Evolutionary conservation across 805 yeast genomes (phyloP).

Genomic region (Candida sithepensis): DNA sequence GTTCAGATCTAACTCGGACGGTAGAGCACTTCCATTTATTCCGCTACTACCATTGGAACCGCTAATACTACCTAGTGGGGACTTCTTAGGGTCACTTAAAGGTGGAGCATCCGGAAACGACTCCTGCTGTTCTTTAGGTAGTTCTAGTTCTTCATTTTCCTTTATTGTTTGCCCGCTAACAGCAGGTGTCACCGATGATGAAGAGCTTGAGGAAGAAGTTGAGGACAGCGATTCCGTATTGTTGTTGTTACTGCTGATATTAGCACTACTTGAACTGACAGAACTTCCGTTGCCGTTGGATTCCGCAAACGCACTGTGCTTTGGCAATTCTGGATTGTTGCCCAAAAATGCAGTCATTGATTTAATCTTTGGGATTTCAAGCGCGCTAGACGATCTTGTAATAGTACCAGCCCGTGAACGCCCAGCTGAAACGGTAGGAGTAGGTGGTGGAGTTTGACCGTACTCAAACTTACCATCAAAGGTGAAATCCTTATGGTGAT

Average conservation of each 20-base stretch:
- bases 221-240: neutral
- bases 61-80: neutral
- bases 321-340: neutral
- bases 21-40: neutral
- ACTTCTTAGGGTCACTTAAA: neutral
- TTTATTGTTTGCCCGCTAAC: neutral
- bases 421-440: neutral
- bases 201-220: neutral
- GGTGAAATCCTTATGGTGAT: constrained; percentile 17
- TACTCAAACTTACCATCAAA: constrained; percentile 20
- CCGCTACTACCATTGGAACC: too few relatives aligned
- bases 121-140: neutral
- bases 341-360: constrained; percentile 3
- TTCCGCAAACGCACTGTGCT: neutral
- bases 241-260: neutral
- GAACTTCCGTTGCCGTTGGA: neutral
- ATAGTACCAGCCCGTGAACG: neutral
- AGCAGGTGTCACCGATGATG: neutral
- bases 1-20: constrained; percentile 4
- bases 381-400: neutral
- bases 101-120: neutral
- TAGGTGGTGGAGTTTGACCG: constrained; percentile 11
- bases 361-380: neutral
- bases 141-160: constrained; percentile 12
- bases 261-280: neutral